Percentiles rank a stretch among this genome's conserved stretches.
These are phyloP conservation scores for Priceomyces haplophilus DNA, from an alignment of 805 yeast genomes.

Conservation along the genomic window DNA sequence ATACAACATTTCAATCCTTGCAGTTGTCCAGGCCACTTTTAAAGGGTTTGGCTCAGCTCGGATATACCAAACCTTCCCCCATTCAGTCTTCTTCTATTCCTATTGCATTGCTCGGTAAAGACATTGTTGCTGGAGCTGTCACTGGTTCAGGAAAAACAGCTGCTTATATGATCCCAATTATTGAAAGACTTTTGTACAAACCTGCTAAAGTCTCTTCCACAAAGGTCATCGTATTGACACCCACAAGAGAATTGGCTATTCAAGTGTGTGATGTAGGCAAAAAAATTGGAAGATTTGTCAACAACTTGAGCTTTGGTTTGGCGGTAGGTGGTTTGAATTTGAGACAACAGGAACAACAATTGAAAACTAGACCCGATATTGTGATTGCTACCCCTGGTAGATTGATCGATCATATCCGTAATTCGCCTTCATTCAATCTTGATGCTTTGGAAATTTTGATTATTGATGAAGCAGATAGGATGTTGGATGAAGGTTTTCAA, in stretches of 20 bases:
- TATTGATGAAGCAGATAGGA: slow-evolving; percentile 97
- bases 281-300: slow-evolving; percentile 73
- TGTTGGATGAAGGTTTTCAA: slow-evolving; percentile 99
- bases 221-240: slow-evolving; percentile 85
- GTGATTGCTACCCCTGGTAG: slow-evolving; percentile 99
- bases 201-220: slow-evolving; percentile 85
- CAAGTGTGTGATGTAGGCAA: slow-evolving; percentile 94
- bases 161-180: slow-evolving; percentile 93
- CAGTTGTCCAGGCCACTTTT: slow-evolving; percentile 87
- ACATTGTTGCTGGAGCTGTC: slow-evolving; percentile 97
- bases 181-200: slow-evolving; percentile 86
- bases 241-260: slow-evolving; percentile 96
- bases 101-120: slow-evolving; percentile 88
- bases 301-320: slow-evolving; percentile 78
- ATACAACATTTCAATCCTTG: slow-evolving; percentile 68
- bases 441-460: slow-evolving; percentile 90
- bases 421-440: slow-evolving; percentile 88
- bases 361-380: slow-evolving; percentile 89
- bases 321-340: slow-evolving; percentile 98
- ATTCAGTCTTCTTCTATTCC: slow-evolving; percentile 94
- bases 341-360: slow-evolving; percentile 92
- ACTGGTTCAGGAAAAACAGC: slow-evolving; percentile 99
- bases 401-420: slow-evolving; percentile 93
- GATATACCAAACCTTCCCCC: slow-evolving; percentile 87
- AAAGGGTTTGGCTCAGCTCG: slow-evolving; percentile 75